phyloP scores from a whole-genome alignment of 106 monocot species.

The Dioscorea alata region DNA sequence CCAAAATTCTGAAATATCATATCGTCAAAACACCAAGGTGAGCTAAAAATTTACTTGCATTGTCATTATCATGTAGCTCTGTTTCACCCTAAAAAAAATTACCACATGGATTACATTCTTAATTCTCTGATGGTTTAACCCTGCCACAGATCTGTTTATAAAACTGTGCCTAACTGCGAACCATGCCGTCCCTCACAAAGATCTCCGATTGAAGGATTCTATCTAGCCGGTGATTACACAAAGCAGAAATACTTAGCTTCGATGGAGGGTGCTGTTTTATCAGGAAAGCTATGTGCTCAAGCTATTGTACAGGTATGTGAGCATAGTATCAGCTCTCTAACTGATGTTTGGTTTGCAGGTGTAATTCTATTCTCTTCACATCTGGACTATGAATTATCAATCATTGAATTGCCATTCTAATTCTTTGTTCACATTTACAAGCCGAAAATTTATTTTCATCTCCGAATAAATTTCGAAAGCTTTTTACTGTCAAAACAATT shows the following conservation, averaged over 20 bases:
- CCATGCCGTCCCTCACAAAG: slow-evolving; percentile 92
- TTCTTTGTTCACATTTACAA: too few species aligned
- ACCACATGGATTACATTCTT: not conserved
- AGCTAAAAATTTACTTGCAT: not conserved
- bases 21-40: slow-evolving; percentile 95
- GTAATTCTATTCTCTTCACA: not conserved
- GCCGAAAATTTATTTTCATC: too few species aligned
- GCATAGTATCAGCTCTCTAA: not conserved
- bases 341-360: not conserved
- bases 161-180: slow-evolving; percentile 87
- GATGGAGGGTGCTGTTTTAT: slow-evolving; percentile 98
- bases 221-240: slow-evolving; percentile 92
- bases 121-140: not conserved
- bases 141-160: slow-evolving; percentile 83
- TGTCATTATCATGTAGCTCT: not conserved
- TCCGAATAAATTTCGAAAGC: too few species aligned
- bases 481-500: too few species aligned
- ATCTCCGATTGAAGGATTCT: slow-evolving; percentile 91
- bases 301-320: slow-evolving; percentile 71
- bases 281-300: slow-evolving; percentile 93
- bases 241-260: slow-evolving; percentile 99
- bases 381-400: not conserved
- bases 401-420: too few species aligned
- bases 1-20: slow-evolving; percentile 92
- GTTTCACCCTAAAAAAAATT: not conserved